Evolutionary conservation across 2,329 filamentous ascomycete genomes (phyloP), one percentile per base, ranked within the genome.

Genomic region (Alternaria novae-zelandiae): DNA sequence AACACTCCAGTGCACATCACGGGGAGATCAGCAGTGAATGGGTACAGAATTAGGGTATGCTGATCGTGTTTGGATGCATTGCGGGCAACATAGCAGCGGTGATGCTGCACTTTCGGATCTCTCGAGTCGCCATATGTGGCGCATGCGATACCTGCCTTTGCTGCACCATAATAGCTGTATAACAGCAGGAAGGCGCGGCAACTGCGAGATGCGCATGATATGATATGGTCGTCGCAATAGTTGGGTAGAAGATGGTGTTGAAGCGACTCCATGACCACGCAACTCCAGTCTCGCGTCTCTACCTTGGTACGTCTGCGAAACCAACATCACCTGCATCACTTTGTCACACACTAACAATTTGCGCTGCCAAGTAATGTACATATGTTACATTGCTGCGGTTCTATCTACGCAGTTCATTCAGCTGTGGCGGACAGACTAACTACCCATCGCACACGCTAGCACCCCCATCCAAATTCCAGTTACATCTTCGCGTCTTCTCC

Each of bases 361-460:
- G 11, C 21, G 11, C 53, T n/a, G 49, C 3, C 8, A 6, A 53
- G 17, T 41, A 53, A 53, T 53, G 13, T 53, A 53, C 20, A 41
- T 17, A 23, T 36, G 30, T 54, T 44, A 44, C 53, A 44, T 28
- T 54, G 53, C 25, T 43, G 15, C 10, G 36, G 17, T 32, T 45
- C 44, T 55, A 59, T 25, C 36, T 28, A 21, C 15, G 4, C 49
- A 25, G 28, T n/a, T 41, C 49, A 32, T 53, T 36, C 49, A 53
- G 49, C 49, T 25, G 49, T 53, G 21, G 36, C 49, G 49, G 36
- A 53, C 20, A 56, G 36, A 57, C 54, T 57, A 30, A 44, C 36
- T 26, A 28, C 53, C 53, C 32, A 25, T 54, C 53, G 53, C 36
- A 54, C 53, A 54, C 53, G 53, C 53, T 45, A 26, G 23, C 23